phyloP scores from a whole-genome alignment of 805 yeast genomes.

The Metschnikowia hibisci region DNA sequence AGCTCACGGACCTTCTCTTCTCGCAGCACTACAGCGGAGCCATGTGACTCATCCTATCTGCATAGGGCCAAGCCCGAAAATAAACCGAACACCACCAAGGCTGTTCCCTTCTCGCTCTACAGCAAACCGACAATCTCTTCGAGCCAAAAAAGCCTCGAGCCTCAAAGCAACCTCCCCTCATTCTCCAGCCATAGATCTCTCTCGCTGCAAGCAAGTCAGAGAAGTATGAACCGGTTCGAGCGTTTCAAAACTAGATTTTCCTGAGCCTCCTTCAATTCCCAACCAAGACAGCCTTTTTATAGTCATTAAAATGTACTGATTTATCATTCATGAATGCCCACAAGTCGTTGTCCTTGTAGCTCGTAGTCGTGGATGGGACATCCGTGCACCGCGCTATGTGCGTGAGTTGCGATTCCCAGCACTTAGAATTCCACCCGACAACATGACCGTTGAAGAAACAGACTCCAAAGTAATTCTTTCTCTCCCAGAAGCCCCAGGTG shows the following conservation, averaged over 20 bases:
- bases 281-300: neutral
- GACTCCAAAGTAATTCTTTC: slow-evolving; percentile 60
- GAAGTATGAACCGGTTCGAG: slow-evolving; percentile 32
- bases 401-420: neutral
- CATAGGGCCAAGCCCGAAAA: neutral
- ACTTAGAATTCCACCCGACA: neutral
- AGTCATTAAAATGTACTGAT: neutral
- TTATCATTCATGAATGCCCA: neutral
- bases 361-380: neutral
- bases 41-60: neutral
- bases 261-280: slow-evolving; percentile 3
- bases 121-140: slow-evolving; percentile 41
- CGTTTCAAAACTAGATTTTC: slow-evolving; percentile 30
- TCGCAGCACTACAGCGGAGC: slow-evolving; percentile 1
- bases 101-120: slow-evolving; percentile 26
- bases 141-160: slow-evolving; percentile 27
- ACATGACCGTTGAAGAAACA: slow-evolving; percentile 65
- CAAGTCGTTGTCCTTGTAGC: too few species aligned
- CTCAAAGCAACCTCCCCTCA: slow-evolving; percentile 10
- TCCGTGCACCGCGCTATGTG: slow-evolving; percentile 1
- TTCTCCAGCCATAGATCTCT: slow-evolving; percentile 11
- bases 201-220: slow-evolving; percentile 15
- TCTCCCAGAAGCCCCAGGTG: slow-evolving; percentile 47
- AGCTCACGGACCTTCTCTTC: slow-evolving; percentile 1
- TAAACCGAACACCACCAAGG: slow-evolving; percentile 20